Evolutionary conservation across 306 rosid species (phyloP), one percentile per base, ranked within the genome.

Genomic region (Cicer chorassanicum): DNA sequence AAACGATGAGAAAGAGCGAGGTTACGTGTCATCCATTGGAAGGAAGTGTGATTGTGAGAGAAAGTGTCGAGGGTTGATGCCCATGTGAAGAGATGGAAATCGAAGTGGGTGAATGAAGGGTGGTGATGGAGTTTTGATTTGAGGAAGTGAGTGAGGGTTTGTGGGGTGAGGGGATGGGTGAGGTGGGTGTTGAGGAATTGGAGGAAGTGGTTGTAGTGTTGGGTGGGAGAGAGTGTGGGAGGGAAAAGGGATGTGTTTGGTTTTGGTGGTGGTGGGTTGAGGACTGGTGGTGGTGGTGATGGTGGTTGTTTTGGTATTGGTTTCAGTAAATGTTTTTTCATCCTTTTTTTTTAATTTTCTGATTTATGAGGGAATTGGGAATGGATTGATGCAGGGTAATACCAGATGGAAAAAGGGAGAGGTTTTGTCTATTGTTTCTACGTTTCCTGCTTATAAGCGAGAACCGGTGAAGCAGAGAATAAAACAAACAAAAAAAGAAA

Each of bases 41-140:
- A 88, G 5, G 96, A 89, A 29, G 84, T 19, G 79, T 91, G 98
- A 41, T 84, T 87, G 48, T 93, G 98, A 83, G 93, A 91, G 80
- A 75, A 93, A 41, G 98, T 89, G 77, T 91, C 97, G 1, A 91
- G 13, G 24, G 97, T 36, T 48, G 94, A 77, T 39, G 92, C 98
- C 98, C 98, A 93, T 1, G 65, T 81, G 88, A 91, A 93, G 87
- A 93, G 74, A 69, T 91, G 96, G 72, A 93, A 93, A 63, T 93
- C 98, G 36, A 79, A 81, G 74, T 84, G 91, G 54, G 90, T 68
- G 87, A 93, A 88, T 29, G 81, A 76, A 16, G 97, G 97, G 82
- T 91, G 93, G 84, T 86, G 82, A 57, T 83, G 97, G 70, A 93
- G 97, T 85, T 88, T 91, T 43, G 90, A 88, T 42, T 85, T 85